A percentile compares a stretch with the other conserved stretches of the same genome.
phyloP scores from a whole-genome alignment of 2,329 filamentous ascomycete species.

The Botrytis sinoallii region DNA sequence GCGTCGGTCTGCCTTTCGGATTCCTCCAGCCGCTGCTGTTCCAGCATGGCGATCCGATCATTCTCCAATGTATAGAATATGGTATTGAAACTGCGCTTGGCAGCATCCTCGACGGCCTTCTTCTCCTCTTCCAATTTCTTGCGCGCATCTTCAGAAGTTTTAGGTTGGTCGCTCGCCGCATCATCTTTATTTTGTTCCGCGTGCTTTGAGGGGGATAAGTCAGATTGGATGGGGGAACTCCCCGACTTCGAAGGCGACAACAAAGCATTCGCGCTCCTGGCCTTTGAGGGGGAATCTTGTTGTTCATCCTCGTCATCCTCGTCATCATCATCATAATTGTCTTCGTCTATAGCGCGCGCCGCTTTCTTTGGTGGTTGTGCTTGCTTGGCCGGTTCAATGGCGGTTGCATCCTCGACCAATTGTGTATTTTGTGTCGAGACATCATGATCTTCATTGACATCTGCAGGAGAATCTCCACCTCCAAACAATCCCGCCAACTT shows the following conservation, averaged over 20 bases:
- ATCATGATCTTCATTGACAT: conserved; percentile 31
- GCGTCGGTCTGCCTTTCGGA: conserved; percentile 94
- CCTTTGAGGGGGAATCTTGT: conserved; percentile 51
- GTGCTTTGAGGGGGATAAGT: conserved; percentile 51
- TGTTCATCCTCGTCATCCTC: conserved; percentile 62
- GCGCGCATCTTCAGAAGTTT: conserved; percentile 80
- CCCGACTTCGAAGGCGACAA: conserved; percentile 69
- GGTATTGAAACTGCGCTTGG: conserved; percentile 86
- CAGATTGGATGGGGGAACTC: conserved; percentile 58
- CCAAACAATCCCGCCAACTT: conserved; percentile 75
- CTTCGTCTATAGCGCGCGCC: conserved; percentile 75
- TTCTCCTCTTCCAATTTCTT: conserved; percentile 92
- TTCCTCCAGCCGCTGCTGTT: conserved; percentile 95
- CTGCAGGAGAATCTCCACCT: conserved; percentile 36
- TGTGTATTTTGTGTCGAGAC: conserved; percentile 35
- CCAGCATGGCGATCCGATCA: conserved; percentile 92
- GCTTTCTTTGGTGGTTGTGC: conserved; percentile 61
- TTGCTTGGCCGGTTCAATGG: conserved; percentile 48
- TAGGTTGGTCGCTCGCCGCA: conserved; percentile 53
- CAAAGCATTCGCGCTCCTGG: conserved; percentile 49
- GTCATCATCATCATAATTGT: conserved; percentile 83
- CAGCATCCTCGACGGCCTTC: conserved; percentile 84
- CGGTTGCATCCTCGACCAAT: conserved; percentile 47
- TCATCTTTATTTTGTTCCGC: conserved; percentile 52
- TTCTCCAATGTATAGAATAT: conserved; percentile 95